Conservation (phyloP, 2,329 filamentous ascomycete genomes). For the Juglanconis sp. region DNA sequence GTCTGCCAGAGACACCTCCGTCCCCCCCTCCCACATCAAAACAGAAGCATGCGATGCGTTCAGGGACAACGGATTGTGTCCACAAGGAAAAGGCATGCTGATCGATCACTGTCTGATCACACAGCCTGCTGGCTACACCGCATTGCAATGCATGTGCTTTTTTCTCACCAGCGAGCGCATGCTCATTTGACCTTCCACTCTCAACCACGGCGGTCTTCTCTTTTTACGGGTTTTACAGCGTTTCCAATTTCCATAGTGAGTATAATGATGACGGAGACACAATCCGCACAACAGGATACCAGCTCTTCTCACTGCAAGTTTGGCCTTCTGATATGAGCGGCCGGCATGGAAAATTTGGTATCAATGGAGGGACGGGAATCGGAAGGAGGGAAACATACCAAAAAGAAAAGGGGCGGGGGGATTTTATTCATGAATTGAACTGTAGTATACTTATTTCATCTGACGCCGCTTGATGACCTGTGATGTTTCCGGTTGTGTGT, state of each 20-base stretch:
- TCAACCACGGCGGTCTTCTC: not conserved
- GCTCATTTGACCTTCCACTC: not conserved
- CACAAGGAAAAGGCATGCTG: too few species aligned
- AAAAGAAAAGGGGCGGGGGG: not conserved
- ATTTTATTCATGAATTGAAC: not conserved
- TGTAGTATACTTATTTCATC: not conserved
- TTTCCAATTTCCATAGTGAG: not conserved
- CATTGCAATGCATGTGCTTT: too few species aligned
- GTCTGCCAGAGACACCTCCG: not conserved
- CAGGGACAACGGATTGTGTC: too few species aligned
- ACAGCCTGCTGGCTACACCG: too few species aligned
- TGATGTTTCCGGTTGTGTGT: too few species aligned
- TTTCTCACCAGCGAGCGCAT: not conserved
- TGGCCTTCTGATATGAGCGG: not conserved
- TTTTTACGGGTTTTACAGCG: not conserved
- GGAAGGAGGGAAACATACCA: not conserved
- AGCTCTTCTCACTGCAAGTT: not conserved
- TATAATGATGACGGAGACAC: conserved; percentile 1
- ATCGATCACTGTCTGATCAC: too few species aligned
- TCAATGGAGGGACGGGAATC: not conserved
- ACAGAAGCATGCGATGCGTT: too few species aligned
- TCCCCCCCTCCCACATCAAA: too few species aligned
- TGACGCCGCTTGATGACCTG: too few species aligned
- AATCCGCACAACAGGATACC: not conserved
- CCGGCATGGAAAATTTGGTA: not conserved